Evolutionary conservation across 2,329 filamentous ascomycete species (phyloP).

Genomic region (Didymella sp.): DNA sequence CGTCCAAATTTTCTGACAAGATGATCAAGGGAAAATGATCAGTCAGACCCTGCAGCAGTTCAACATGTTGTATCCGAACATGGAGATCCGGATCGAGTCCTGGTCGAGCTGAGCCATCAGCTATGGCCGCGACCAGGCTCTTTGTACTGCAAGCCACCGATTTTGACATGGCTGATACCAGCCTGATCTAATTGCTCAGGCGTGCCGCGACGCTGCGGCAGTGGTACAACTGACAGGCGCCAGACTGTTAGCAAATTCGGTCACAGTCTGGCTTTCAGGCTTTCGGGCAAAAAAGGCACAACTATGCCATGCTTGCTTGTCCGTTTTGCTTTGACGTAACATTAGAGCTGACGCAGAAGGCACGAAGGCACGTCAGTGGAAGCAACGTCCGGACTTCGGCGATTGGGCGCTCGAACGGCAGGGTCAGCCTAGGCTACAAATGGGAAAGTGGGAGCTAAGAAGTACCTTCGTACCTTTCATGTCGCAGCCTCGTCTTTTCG

Average conservation of each 20-base stretch:
- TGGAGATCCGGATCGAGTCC: neutral
- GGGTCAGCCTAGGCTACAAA: constrained; percentile 3
- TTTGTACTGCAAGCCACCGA: neutral
- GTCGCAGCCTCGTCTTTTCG: neutral
- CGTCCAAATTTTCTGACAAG: neutral
- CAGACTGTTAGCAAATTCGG: neutral
- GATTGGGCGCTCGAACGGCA: constrained; percentile 2
- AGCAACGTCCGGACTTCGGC: constrained; percentile 5
- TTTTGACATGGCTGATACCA: neutral
- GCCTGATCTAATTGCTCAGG: neutral
- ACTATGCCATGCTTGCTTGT: neutral
- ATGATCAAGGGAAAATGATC: neutral
- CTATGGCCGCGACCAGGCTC: neutral
- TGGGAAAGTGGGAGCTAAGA: constrained; percentile 2
- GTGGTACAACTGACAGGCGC: neutral
- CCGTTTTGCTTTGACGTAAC: constrained; percentile 1
- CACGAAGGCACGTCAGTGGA: neutral
- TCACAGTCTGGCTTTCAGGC: neutral
- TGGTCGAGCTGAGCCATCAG: neutral
- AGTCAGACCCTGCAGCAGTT: neutral
- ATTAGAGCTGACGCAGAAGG: neutral
- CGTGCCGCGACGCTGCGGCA: neutral
- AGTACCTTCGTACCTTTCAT: constrained; percentile 1
- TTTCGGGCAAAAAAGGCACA: neutral
- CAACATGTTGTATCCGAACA: neutral